Evolutionary conservation across 306 rosid genomes (phyloP), one percentile per base, ranked within the genome.

Genomic region (Leucaena leucocephala): DNA sequence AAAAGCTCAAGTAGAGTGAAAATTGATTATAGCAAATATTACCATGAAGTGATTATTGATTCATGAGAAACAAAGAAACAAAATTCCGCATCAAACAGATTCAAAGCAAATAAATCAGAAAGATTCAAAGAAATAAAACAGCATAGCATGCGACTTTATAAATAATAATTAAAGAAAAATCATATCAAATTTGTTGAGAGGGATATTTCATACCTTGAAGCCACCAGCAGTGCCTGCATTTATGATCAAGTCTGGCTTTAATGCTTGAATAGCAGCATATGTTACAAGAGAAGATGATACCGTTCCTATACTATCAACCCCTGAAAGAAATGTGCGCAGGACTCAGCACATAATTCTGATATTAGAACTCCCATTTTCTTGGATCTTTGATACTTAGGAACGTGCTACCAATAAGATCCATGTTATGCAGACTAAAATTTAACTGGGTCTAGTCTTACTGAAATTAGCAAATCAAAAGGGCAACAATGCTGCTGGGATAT

Each of bases 161-260:
- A 27, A 61, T 27, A 27, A 10, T 17, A 55, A 19, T 55, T 3
- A 55, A 33, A 61, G 15, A 33, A 21, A 16, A 68, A 64, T 8
- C 42, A 70, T 76, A 52, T 46, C 2, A 44, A 7, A 54, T 44
- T 3, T 54, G 50, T 36, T 19, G 63, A 78, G 45, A 19, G 73
- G 54, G 40, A 42, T 19, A 48, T 45, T 7, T 72, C 71, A 45
- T 81, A 92, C 98, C 96, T 93, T 95, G 81, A 91, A 95, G 84
- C 90, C 99, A 87, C 99, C 99, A 55, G 96, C 89, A 78, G 99
- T 95, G 78, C 99, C 99, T 13, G 97, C 98, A 82, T 95, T 95
- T 72, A 95, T 91, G 83, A 95, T 90, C 81, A 95, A 86, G 83
- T 95, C 97, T 8, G 99, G 99, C 57, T 90, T 62, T 43, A 92